Conservation (phyloP, 169 alveolate species). For the Cryptosporidium ubiquitum region DNA sequence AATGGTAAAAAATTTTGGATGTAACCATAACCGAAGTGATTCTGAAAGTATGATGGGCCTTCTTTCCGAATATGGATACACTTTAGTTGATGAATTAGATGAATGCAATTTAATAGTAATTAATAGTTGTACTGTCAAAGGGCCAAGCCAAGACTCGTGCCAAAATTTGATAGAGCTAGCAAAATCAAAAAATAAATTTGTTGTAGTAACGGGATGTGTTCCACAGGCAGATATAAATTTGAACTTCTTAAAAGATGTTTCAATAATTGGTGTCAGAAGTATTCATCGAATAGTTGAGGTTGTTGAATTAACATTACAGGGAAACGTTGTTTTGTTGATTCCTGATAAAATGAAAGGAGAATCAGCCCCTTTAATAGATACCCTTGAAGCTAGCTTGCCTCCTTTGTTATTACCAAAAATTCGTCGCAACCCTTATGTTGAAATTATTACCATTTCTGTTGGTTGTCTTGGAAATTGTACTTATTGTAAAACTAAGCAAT, state of each 20-base stretch:
- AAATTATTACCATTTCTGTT: constrained; percentile 93
- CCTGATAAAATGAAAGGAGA: constrained; percentile 81
- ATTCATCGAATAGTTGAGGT: constrained; percentile 92
- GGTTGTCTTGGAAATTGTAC: constrained; percentile 99
- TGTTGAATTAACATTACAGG: constrained; percentile 94
- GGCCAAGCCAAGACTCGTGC: constrained; percentile 97
- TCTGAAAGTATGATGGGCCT: constrained; percentile 95
- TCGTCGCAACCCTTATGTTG: constrained; percentile 93
- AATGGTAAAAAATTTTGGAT: constrained; percentile 96
- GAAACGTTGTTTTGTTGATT: constrained; percentile 89
- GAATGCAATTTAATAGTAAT: constrained; percentile 92
- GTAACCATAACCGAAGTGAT: constrained; percentile 97
- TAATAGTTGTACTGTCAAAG: constrained; percentile 98
- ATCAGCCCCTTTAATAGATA: neutral
- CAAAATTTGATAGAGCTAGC: constrained; percentile 80
- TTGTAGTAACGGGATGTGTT: constrained; percentile 94
- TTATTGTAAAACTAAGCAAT: constrained; percentile 96
- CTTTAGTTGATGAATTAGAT: constrained; percentile 89
- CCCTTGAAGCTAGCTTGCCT: constrained; percentile 83
- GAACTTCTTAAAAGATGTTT: constrained; percentile 75
- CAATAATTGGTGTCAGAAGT: constrained; percentile 81
- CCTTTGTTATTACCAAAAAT: constrained; percentile 96
- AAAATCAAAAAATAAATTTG: constrained; percentile 57
- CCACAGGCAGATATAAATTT: constrained; percentile 93
- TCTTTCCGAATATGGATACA: constrained; percentile 91